These are phyloP conservation scores for Globisporangium heterothallicum DNA, from an alignment of 352 stramenopile species.

Conservation along the genomic window DNA sequence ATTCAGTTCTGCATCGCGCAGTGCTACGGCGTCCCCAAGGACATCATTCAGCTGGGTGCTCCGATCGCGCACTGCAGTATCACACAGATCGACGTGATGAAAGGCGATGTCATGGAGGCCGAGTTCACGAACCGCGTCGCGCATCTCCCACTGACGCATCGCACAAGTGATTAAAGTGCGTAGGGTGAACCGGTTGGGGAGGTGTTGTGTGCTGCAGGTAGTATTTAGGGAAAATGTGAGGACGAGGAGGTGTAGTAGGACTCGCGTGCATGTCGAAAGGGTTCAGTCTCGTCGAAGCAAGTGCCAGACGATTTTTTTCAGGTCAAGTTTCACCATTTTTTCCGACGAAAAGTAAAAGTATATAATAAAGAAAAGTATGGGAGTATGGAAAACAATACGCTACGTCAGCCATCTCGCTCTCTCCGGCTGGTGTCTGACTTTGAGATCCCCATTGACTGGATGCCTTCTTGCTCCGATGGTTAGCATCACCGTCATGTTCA, in stretches of 20 bases:
- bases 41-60: conserved; percentile 71
- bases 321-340: too few species aligned
- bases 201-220: neutral
- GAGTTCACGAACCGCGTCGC: conserved; percentile 59
- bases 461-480: too few species aligned
- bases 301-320: neutral
- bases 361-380: neutral
- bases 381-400: neutral
- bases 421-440: neutral
- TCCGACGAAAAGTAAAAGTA: neutral
- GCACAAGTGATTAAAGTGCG: conserved; percentile 56
- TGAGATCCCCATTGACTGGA: neutral
- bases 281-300: too few species aligned
- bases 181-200: neutral
- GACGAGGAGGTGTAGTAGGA: too few species aligned
- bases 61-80: conserved; percentile 73
- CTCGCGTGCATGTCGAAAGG: too few species aligned
- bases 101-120: conserved; percentile 40
- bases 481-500: too few species aligned
- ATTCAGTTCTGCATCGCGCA: conserved; percentile 68
- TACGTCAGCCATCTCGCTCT: too few species aligned
- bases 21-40: conserved; percentile 59
- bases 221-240: too few species aligned
- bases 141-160: conserved; percentile 66
- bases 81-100: conserved; percentile 57